Evolutionary conservation across 139 green algal genomes (phyloP), one percentile per base, ranked within the genome.

Genomic region (Trebouxia sp.): DNA sequence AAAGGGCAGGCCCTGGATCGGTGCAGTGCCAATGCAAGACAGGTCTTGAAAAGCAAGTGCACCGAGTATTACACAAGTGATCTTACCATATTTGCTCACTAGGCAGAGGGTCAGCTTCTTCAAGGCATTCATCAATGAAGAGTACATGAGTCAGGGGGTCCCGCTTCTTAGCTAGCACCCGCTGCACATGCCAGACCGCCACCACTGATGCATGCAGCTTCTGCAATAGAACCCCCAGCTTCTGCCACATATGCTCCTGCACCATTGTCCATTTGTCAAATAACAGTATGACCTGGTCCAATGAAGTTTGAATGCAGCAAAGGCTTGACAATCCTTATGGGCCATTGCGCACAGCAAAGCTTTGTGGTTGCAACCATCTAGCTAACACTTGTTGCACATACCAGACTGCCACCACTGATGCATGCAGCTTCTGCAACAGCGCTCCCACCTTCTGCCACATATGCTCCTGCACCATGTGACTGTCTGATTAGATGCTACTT

Each of bases 131-230:
- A 55, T 98, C 91, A 51, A 98, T 82, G 83, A 99, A 97, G n/a
- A 92, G 85, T 39, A 92, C 88, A 69, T 98, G 96, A 0, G 87
- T 91, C 2, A 98, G 90, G 5, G 96, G 96, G 85, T 99, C 96
- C 6, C 91, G 89, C 84, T 98, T 99, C 89, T 98, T 98, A 24
- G 86, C 85, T 58, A 98, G 80, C 65, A 99, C 96, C 0, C 94
- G 87, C 87, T 99, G 94, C 80, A 97, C 79, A 87, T 97, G 93
- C 93, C 92, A 98, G 70, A 94, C 87, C 1, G 88, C 84, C 24
- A 94, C 75, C 14, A 82, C 84, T 22, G 82, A 75, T 14, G 47
- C 35, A 30, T 90, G 80, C 72, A 98, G 67, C 51, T 69, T n/a
- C 14, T 97, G 91, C 24, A 91, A 53, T 55, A 89, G 88, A 20